Conservation (phyloP, 257 asterid species). For the Solanum pimpinellifolium region DNA sequence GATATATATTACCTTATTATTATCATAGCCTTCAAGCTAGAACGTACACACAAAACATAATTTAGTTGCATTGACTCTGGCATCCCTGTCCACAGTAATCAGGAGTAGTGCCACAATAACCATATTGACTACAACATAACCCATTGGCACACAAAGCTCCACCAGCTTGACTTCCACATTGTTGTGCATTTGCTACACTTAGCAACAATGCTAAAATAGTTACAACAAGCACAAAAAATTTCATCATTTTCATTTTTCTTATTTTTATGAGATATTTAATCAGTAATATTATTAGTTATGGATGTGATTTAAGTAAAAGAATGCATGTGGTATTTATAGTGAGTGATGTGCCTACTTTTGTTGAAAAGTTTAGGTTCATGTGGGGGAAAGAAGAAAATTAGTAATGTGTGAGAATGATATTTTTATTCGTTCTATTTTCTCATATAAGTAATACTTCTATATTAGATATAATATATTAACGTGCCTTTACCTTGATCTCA, state of each 20-base stretch:
- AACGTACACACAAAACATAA: background rate
- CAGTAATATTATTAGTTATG: background rate
- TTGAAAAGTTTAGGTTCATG: background rate
- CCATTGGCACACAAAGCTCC: background rate
- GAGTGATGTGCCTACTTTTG: background rate
- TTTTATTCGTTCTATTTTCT: background rate
- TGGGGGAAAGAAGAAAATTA: background rate
- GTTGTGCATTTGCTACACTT: background rate
- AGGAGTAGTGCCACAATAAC: background rate
- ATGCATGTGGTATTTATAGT: background rate
- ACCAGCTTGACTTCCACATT: background rate
- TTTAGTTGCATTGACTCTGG: background rate
- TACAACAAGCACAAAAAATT: background rate
- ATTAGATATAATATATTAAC: too few relatives aligned
- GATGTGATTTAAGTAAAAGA: background rate
- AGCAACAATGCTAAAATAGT: background rate
- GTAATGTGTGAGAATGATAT: background rate
- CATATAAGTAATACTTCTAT: background rate
- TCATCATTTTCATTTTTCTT: constrained; percentile 2
- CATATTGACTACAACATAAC: background rate
- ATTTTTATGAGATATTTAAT: background rate
- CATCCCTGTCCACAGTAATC: background rate
- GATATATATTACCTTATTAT: background rate
- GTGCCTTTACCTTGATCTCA: background rate
- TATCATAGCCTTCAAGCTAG: background rate